Percentiles rank a stretch among this genome's conserved stretches.
These are phyloP conservation scores for Alternaria incomplexa DNA, from an alignment of 2,329 filamentous ascomycete species.

Conservation along the genomic window DNA sequence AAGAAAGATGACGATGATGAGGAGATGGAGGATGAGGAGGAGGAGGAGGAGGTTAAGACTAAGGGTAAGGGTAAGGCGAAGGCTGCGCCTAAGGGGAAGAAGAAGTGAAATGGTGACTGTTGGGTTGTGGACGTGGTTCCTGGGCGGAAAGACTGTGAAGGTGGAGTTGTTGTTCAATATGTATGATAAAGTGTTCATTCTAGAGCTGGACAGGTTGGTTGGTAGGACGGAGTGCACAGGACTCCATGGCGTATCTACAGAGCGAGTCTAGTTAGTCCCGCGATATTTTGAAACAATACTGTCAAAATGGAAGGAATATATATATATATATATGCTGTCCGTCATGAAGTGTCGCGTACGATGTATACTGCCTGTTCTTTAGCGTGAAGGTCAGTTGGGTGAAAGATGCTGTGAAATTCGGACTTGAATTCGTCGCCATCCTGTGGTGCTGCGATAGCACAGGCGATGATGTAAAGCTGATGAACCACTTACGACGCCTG, in stretches of 20 bases:
- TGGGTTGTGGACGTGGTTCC: too few relatives aligned
- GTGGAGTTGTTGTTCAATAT: not conserved
- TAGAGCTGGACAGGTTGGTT: too few relatives aligned
- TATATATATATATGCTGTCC: not conserved
- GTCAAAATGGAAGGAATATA: not conserved
- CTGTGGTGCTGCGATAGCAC: too few relatives aligned
- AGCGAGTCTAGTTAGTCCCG: not conserved
- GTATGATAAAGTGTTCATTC: not conserved
- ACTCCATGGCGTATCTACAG: not conserved
- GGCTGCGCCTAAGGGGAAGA: constrained; percentile 28
- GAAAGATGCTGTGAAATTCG: not conserved
- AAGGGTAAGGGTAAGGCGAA: constrained; percentile 57
- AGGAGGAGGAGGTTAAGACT: constrained; percentile 59
- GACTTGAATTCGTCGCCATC: too few relatives aligned
- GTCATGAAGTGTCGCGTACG: not conserved
- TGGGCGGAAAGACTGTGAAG: not conserved
- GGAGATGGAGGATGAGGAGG: constrained; percentile 38
- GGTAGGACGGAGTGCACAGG: not conserved
- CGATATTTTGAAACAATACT: not conserved
- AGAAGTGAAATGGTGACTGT: not conserved
- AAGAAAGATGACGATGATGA: constrained; percentile 42
- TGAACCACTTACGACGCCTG: too few relatives aligned
- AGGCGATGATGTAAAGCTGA: too few relatives aligned
- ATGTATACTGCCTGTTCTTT: too few relatives aligned
- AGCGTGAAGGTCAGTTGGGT: not conserved